Percentiles rank a stretch among this genome's conserved stretches.
Conservation (phyloP, 208 protist species). For the Leishmania braziliensis region DNA sequence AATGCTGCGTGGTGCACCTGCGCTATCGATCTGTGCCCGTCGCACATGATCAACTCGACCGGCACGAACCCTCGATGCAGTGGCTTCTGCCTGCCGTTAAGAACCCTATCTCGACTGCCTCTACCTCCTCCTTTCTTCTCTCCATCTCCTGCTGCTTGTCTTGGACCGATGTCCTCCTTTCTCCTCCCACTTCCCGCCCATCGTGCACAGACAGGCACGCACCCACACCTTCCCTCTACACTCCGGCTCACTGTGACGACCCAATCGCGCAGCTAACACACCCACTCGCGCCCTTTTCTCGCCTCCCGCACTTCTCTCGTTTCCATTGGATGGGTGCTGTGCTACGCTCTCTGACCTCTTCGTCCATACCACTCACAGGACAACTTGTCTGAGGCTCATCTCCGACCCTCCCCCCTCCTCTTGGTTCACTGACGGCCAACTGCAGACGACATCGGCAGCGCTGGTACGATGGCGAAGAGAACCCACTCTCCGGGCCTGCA, state of each 20-base stretch:
- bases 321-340: neutral
- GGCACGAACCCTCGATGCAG: neutral
- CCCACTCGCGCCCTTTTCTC: neutral
- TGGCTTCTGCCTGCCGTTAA: neutral
- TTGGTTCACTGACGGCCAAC: neutral
- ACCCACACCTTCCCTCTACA: neutral
- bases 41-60: neutral
- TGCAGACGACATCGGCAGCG: neutral
- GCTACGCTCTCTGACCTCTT: neutral
- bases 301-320: no score
- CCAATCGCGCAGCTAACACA: neutral
- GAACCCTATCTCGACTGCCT: neutral
- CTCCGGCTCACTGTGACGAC: neutral
- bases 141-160: neutral
- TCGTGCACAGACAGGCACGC: neutral
- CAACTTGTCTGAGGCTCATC: neutral
- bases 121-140: neutral
- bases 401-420: neutral
- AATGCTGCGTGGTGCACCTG: neutral
- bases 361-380: slow-evolving; percentile 2
- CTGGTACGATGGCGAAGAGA: neutral
- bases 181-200: neutral
- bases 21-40: neutral
- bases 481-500: neutral
- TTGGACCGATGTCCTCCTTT: neutral